phyloP scores from a whole-genome alignment of 208 protist genomes.

The Acanthamoeba castellanii region DNA sequence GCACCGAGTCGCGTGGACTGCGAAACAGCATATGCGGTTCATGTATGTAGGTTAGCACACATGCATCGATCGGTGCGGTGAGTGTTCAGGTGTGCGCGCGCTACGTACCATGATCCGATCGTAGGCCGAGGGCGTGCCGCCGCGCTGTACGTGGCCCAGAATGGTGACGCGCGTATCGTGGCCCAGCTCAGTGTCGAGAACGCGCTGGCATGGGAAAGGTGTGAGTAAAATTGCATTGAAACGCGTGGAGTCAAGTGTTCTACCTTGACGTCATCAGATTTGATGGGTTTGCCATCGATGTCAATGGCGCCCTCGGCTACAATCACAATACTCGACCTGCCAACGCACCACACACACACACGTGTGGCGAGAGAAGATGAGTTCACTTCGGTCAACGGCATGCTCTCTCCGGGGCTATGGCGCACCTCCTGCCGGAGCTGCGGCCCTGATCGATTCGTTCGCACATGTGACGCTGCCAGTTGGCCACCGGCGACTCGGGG shows the following conservation, averaged over 20 bases:
- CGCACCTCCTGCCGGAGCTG: not conserved
- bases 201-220: not conserved
- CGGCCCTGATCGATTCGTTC: slow-evolving; percentile 61
- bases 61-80: not conserved
- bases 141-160: slow-evolving; percentile 88
- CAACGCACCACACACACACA: not conserved
- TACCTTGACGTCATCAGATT: slow-evolving; percentile 74
- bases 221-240: not conserved
- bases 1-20: slow-evolving; percentile 76
- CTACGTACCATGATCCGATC: slow-evolving; percentile 83
- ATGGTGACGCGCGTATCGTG: slow-evolving; percentile 87
- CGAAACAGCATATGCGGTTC: not conserved
- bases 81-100: not conserved
- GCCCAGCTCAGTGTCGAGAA: slow-evolving; percentile 68
- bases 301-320: slow-evolving; percentile 87
- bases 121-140: slow-evolving; percentile 85
- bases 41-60: no score
- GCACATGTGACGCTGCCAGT: slow-evolving; percentile 85
- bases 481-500: slow-evolving; percentile 83
- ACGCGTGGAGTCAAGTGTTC: no score
- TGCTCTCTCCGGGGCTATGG: no score
- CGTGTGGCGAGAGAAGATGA: no score
- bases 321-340: slow-evolving; percentile 81
- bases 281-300: slow-evolving; percentile 82
- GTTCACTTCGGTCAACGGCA: no score